Evolutionary conservation across 2,329 filamentous ascomycete genomes (phyloP).

Genomic region (Anisogramma anomala): DNA sequence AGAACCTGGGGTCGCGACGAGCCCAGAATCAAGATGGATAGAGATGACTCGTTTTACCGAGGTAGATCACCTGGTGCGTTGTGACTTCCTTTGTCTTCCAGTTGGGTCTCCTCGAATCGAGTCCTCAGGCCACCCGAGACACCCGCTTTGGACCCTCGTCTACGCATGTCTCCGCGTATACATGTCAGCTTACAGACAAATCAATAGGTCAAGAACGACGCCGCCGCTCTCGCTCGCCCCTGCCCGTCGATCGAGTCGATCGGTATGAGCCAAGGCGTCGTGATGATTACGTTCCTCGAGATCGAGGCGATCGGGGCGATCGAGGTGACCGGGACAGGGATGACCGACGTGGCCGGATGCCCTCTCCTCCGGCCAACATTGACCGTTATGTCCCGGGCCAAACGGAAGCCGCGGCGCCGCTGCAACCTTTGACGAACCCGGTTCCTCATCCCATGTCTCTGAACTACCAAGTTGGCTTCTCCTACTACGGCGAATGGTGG

Average conservation of each 20-base stretch:
- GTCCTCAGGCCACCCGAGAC: neutral
- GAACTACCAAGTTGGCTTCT: constrained; percentile 73
- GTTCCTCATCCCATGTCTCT: constrained; percentile 61
- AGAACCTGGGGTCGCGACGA: constrained; percentile 46
- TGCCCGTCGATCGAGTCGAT: constrained; percentile 62
- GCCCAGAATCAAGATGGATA: constrained; percentile 37
- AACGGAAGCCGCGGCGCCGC: constrained; percentile 43
- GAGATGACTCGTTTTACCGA: constrained; percentile 51
- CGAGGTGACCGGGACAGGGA: constrained; percentile 35
- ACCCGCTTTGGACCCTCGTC: neutral
- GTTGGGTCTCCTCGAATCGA: neutral
- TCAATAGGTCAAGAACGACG: constrained; percentile 45
- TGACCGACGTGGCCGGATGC: constrained; percentile 45
- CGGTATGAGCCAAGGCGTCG: constrained; percentile 67
- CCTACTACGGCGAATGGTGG: constrained; percentile 82
- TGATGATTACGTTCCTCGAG: constrained; percentile 25
- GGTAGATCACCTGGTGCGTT: constrained; percentile 60
- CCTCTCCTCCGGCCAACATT: constrained; percentile 58
- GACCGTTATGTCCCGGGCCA: constrained; percentile 70
- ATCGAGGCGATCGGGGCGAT: constrained; percentile 16
- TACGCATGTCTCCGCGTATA: neutral
- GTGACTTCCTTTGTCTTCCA: constrained; percentile 1
- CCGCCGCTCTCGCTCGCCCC: constrained; percentile 59
- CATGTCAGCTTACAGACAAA: constrained; percentile 17
- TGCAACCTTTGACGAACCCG: constrained; percentile 47